phyloP scores from a whole-genome alignment of 108 stramenopile genomes.

The Aurantiochytrium sp. region DNA sequence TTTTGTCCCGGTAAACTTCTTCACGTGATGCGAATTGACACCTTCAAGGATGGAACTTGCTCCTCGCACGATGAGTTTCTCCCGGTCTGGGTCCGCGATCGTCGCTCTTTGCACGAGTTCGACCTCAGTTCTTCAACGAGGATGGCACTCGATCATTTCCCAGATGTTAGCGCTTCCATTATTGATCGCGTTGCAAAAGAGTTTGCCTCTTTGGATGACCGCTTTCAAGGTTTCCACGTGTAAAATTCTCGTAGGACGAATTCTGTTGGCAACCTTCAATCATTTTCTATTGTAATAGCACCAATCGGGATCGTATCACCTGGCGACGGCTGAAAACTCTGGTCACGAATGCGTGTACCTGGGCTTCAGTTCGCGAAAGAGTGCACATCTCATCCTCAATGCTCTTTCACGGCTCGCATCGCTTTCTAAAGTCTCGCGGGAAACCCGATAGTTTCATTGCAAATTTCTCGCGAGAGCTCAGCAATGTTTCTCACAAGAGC shows the following conservation, averaged over 20 bases:
- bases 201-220: background rate
- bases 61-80: background rate
- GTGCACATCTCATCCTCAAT: no score
- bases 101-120: background rate
- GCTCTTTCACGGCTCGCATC: no score
- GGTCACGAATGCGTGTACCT: no score
- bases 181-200: background rate
- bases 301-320: no score
- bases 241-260: background rate
- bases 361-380: no score
- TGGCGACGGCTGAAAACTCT: no score
- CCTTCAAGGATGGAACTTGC: background rate
- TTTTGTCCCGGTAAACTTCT: background rate
- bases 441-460: no score
- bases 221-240: background rate
- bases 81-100: background rate
- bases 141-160: conserved; percentile 9
- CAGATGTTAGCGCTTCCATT: background rate
- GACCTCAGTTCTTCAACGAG: background rate
- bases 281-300: no score
- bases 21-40: background rate
- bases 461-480: no score
- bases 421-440: no score
- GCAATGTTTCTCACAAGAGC: no score
- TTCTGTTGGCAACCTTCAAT: no score